Conservation (phyloP, 1,284 basidiomycete species). For the Irpex sp. region DNA sequence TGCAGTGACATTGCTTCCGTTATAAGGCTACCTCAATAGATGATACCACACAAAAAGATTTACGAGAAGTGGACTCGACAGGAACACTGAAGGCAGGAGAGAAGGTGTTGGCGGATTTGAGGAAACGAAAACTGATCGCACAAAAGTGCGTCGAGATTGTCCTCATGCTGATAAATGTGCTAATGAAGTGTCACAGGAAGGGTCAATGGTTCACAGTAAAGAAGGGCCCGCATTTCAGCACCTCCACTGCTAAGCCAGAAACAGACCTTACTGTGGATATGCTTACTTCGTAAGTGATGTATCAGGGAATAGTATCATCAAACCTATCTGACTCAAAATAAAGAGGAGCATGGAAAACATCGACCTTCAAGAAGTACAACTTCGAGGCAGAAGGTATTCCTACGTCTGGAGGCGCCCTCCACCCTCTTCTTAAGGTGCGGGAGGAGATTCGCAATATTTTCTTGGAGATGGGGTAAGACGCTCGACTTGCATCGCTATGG, state of each 20-base stretch:
- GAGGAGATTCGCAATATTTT: slow-evolving; percentile 99
- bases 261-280: slow-evolving; percentile 97
- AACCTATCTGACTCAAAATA: neutral
- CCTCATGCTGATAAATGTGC: slow-evolving; percentile 8
- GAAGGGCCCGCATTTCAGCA: slow-evolving; percentile 89
- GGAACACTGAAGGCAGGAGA: slow-evolving; percentile 73
- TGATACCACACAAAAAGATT: slow-evolving; percentile 74
- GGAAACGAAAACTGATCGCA: slow-evolving; percentile 86
- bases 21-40: slow-evolving; percentile 36
- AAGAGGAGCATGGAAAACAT: slow-evolving; percentile 89
- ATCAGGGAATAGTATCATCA: slow-evolving; percentile 3
- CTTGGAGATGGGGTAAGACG: slow-evolving; percentile 91
- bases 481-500: neutral
- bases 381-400: slow-evolving; percentile 95
- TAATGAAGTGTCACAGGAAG: slow-evolving; percentile 57
- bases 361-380: slow-evolving; percentile 97
- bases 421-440: slow-evolving; percentile 95
- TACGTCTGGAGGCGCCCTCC: slow-evolving; percentile 87
- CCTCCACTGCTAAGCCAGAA: slow-evolving; percentile 94
- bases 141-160: slow-evolving; percentile 50
- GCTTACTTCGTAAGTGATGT: slow-evolving; percentile 71
- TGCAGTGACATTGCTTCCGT: neutral
- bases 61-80: slow-evolving; percentile 73
- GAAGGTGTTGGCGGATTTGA: slow-evolving; percentile 79
- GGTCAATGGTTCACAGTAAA: slow-evolving; percentile 90